Evolutionary conservation across 2,329 filamentous ascomycete species (phyloP).

Genomic region (Pseudocercospora cruenta): DNA sequence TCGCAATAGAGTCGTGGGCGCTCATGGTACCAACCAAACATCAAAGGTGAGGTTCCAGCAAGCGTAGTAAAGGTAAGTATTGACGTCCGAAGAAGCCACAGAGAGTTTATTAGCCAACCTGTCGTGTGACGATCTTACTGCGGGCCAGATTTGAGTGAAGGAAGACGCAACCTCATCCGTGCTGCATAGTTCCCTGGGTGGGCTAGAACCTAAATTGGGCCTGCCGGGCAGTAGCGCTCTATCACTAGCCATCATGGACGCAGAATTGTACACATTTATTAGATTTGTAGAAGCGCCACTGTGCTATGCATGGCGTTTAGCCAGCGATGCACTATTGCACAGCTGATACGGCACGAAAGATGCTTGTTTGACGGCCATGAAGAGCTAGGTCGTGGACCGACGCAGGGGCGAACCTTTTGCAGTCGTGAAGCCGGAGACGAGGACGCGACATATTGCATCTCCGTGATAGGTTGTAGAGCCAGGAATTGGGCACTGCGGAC

Average conservation of each 20-base stretch:
- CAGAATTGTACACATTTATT: background rate
- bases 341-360: slow-evolving; percentile 8
- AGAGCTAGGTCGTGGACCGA: slow-evolving; percentile 9
- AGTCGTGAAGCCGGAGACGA: slow-evolving; percentile 5
- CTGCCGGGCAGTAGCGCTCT: slow-evolving; percentile 3
- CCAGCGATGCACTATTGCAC: slow-evolving; percentile 14
- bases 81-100: slow-evolving; percentile 13
- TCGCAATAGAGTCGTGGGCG: slow-evolving; percentile 10
- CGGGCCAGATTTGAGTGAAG: slow-evolving; percentile 7
- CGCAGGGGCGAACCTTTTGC: slow-evolving; percentile 23
- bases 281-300: slow-evolving; percentile 7
- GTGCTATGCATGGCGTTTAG: slow-evolving; percentile 14
- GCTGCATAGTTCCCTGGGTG: slow-evolving; percentile 4
- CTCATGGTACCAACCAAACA: slow-evolving; percentile 15
- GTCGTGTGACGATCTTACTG: slow-evolving; percentile 18
- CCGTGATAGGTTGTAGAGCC: background rate
- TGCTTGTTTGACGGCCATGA: slow-evolving; percentile 12
- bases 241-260: slow-evolving; percentile 10
- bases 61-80: slow-evolving; percentile 7
- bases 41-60: slow-evolving; percentile 2
- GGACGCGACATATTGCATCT: background rate
- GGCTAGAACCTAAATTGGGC: slow-evolving; percentile 8
- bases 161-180: slow-evolving; percentile 1
- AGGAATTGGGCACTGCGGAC: background rate
- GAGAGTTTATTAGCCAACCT: slow-evolving; percentile 8